phyloP scores from a whole-genome alignment of 2,329 filamentous ascomycete genomes.

The Colletotrichum zoysiae region DNA sequence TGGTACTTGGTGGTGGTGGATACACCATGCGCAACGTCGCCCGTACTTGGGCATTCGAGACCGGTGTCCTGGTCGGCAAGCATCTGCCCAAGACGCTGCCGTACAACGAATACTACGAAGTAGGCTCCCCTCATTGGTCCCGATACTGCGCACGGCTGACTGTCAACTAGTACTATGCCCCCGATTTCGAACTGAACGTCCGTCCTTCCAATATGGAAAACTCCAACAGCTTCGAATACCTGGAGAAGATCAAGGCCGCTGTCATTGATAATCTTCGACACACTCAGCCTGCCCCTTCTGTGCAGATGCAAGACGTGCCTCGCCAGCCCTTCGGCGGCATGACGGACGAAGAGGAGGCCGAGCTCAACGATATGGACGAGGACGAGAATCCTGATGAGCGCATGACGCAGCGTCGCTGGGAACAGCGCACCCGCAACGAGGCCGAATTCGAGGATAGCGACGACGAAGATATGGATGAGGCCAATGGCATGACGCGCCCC shows the following conservation, averaged over 20 bases:
- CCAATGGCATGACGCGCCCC: conserved; percentile 75
- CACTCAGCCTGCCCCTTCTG: conserved; percentile 87
- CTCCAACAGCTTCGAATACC: conserved; percentile 84
- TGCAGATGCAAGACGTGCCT: conserved; percentile 87
- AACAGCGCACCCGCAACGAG: conserved; percentile 80
- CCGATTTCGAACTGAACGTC: conserved; percentile 91
- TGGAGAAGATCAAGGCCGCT: conserved; percentile 84
- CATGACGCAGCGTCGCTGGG: conserved; percentile 84
- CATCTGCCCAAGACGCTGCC: conserved; percentile 86
- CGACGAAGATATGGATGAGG: conserved; percentile 82
- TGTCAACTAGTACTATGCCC: conserved; percentile 84
- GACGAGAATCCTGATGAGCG: conserved; percentile 89
- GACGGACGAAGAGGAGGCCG: conserved; percentile 75
- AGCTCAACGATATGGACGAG: conserved; percentile 79
- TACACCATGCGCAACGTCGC: conserved; percentile 99
- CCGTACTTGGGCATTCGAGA: conserved; percentile 97
- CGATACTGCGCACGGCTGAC: conserved; percentile 34
- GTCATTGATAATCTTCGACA: conserved; percentile 90
- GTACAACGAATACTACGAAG: conserved; percentile 95
- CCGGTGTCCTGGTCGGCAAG: conserved; percentile 86
- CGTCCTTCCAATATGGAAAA: conserved; percentile 92
- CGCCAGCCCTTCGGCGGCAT: conserved; percentile 72
- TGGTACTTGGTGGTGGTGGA: conserved; percentile 95
- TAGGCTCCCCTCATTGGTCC: conserved; percentile 53
- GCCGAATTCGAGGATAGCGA: conserved; percentile 91